These are phyloP conservation scores for Urtica urens DNA, from an alignment of 306 rosid genomes.

Conservation along the genomic window DNA sequence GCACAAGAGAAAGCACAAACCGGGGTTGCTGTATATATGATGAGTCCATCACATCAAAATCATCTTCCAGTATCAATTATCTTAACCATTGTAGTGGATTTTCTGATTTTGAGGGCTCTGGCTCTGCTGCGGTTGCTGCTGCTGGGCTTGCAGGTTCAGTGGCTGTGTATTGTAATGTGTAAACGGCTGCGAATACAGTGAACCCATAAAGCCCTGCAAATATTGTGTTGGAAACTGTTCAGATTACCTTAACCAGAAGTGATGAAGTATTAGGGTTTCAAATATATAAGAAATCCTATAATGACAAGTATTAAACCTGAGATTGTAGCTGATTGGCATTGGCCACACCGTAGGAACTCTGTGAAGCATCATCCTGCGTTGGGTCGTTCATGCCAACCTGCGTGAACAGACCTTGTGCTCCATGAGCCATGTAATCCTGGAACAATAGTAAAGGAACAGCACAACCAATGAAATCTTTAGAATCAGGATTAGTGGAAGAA, in stretches of 20 bases:
- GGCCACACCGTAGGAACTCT: constrained; percentile 66
- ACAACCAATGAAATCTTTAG: too few relatives aligned
- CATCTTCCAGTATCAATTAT: constrained; percentile 27
- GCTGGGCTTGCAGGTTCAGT: constrained; percentile 68
- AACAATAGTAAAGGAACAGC: neutral
- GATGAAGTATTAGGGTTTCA: too few relatives aligned
- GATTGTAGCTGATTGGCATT: constrained; percentile 86
- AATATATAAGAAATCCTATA: neutral
- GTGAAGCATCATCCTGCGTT: constrained; percentile 77
- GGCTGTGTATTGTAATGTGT: constrained; percentile 94
- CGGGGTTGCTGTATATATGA: constrained; percentile 72
- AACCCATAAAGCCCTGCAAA: constrained; percentile 66
- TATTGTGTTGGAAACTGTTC: neutral
- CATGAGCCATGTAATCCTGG: constrained; percentile 93
- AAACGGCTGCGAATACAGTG: constrained; percentile 95
- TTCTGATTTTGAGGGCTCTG: constrained; percentile 93
- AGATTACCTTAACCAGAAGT: too few relatives aligned
- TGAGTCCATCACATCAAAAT: constrained; percentile 82
- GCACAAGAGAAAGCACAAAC: constrained; percentile 75
- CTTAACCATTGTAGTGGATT: constrained; percentile 79
- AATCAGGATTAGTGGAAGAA: too few relatives aligned
- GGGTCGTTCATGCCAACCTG: constrained; percentile 91
- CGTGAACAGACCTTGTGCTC: constrained; percentile 85
- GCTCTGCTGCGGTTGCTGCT: constrained; percentile 63
- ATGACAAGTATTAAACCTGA: constrained; percentile 47